Evolutionary conservation across 352 stramenopile genomes (phyloP), one percentile per base, ranked within the genome.

Genomic region (Phytophthora sojae): DNA sequence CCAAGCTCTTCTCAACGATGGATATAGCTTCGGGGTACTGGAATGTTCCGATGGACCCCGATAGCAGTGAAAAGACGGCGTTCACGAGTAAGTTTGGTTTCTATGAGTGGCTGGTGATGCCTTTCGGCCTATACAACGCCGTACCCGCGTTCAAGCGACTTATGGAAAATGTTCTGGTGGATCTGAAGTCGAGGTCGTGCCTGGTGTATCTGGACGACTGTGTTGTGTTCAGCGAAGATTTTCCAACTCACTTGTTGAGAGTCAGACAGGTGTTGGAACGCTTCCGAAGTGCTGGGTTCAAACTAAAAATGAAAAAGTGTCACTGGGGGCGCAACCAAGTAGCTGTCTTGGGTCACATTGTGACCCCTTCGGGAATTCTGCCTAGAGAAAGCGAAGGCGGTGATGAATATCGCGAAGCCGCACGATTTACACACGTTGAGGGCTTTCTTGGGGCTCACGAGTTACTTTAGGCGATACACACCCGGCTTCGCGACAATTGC

Each of bases 261-360:
- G 9, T 65, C 0, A 23, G 19, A 5, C 47, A 57, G 15, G 29
- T 65, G 1, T 11, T 65, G n/a, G 25, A 30, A 7, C 45, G n/a
- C 19, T 65, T 65, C 8, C 7, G 19, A n/a, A 7, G 17, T 0
- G 47, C 45, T 0, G 47, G 44, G 0, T 57, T 57, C 19, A 65
- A 65, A 14, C 6, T 65, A 2, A 51, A 64, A 11, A 64, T 65
- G 26, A 65, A 65, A 17, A 65, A 57, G 57, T 57, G 58, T 26
- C 58, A 30, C 6, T 30, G 4, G 26, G 26, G 26, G 3, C 26
- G 26, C 6, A 7, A 30, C 26, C 26, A 30, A 7, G 26, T 30
- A 7, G 26, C 26, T 5, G 2, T 30, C 26, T 7, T 30, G 26
- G 26, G 26, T 6, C 26, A 30, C 26, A 30, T 30, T 7, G 26